Percentiles rank a stretch among this genome's conserved stretches.
Evolutionary conservation across 352 stramenopile genomes (phyloP).

Genomic region (Globisporangium emineosum): DNA sequence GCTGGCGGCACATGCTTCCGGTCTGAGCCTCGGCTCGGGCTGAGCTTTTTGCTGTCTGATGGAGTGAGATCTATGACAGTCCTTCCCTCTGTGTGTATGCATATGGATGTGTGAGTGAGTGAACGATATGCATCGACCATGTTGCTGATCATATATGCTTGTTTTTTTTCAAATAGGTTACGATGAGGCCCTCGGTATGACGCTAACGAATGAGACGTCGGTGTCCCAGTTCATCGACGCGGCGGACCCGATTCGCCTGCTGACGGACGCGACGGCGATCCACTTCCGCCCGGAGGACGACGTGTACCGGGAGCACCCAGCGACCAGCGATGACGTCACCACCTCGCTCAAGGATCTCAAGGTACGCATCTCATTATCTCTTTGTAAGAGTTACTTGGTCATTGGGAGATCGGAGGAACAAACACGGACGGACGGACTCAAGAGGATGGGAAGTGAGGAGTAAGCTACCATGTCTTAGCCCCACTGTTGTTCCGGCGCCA

Average conservation of each 20-base stretch:
- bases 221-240: slow-evolving; percentile 86
- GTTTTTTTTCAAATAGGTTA: slow-evolving; percentile 67
- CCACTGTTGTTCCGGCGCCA: slow-evolving; percentile 84
- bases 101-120: slow-evolving; percentile 10
- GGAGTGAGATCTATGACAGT: slow-evolving; percentile 87
- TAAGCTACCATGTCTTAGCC: slow-evolving; percentile 80
- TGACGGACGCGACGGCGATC: slow-evolving; percentile 95
- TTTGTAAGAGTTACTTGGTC: neutral
- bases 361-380: too few species aligned
- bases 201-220: slow-evolving; percentile 78
- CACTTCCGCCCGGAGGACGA: slow-evolving; percentile 84
- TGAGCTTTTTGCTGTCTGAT: slow-evolving; percentile 48
- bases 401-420: neutral
- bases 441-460: slow-evolving; percentile 59
- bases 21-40: slow-evolving; percentile 18
- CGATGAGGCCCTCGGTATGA: slow-evolving; percentile 86
- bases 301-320: slow-evolving; percentile 74
- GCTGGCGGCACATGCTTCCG: slow-evolving; percentile 44
- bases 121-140: neutral
- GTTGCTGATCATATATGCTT: slow-evolving; percentile 9
- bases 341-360: slow-evolving; percentile 91
- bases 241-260: slow-evolving; percentile 93
- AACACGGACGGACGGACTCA: neutral
- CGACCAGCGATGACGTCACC: slow-evolving; percentile 81
- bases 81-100: slow-evolving; percentile 14